phyloP scores from a whole-genome alignment of 2,329 filamentous ascomycete genomes.

The Proliferodiscus dingleyae region DNA sequence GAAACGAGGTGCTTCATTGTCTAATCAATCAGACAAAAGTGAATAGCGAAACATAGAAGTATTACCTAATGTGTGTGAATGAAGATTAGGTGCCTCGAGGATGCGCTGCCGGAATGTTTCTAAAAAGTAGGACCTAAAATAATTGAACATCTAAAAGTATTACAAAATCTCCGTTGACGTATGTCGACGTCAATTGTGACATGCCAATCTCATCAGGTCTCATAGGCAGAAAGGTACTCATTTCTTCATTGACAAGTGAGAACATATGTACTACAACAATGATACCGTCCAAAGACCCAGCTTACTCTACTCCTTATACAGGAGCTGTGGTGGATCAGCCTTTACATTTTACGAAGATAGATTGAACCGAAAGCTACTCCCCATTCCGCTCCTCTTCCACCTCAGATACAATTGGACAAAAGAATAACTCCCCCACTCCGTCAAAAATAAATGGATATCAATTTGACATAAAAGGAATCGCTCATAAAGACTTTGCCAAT shows the following conservation, averaged over 20 bases:
- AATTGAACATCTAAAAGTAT: no score
- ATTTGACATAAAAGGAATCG: conserved; percentile 4
- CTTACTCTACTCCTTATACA: not conserved
- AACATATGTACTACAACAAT: conserved; percentile 19
- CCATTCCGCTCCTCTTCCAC: not conserved
- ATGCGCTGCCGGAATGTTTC: no score
- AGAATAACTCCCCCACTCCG: not conserved
- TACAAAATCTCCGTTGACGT: no score
- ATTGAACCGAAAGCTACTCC: conserved; percentile 11
- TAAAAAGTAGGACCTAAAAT: no score
- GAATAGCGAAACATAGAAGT: no score
- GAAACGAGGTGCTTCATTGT: no score
- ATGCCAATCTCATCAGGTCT: no score
- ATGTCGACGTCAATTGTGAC: no score
- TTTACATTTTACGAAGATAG: conserved; percentile 11
- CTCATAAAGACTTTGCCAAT: not conserved
- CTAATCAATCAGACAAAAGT: no score
- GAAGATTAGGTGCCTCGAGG: no score
- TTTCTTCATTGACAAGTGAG: conserved; percentile 12
- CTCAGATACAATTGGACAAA: conserved; percentile 1
- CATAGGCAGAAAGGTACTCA: conserved; percentile 5
- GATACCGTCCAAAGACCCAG: conserved; percentile 10
- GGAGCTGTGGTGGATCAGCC: not conserved
- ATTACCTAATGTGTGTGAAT: no score
- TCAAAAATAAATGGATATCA: conserved; percentile 14